These are phyloP conservation scores for Plasmodium yoelii DNA, from an alignment of 169 alveolate species.

Conservation along the genomic window DNA sequence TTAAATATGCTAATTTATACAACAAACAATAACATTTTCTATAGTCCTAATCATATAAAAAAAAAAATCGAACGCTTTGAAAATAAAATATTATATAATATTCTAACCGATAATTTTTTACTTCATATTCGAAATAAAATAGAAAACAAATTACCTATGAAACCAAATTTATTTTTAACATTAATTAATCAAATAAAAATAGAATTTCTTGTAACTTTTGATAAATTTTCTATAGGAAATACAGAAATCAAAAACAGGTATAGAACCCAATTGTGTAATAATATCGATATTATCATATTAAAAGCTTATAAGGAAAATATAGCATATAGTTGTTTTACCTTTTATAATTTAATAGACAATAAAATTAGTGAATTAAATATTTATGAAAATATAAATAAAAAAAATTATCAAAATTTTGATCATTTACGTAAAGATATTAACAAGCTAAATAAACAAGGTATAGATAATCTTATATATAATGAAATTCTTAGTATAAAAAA, in stretches of 20 bases:
- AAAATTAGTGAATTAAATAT: constrained; percentile 26
- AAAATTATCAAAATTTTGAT: constrained; percentile 26
- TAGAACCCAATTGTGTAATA: constrained; percentile 17
- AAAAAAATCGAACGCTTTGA: constrained; percentile 47
- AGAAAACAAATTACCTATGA: constrained; percentile 65
- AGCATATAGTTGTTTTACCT: constrained; percentile 52
- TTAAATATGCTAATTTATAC: constrained; percentile 33
- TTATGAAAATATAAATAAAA: constrained; percentile 19
- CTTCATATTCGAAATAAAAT: constrained; percentile 45
- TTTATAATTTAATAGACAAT: constrained; percentile 36
- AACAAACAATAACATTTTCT: constrained; percentile 26
- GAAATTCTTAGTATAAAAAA: constrained; percentile 52
- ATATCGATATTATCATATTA: constrained; percentile 45
- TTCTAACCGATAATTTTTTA: constrained; percentile 42
- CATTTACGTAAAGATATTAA: constrained; percentile 7
- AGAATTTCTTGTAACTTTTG: constrained; percentile 32
- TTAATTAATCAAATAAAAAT: constrained; percentile 46
- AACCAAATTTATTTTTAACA: constrained; percentile 46
- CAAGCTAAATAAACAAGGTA: constrained; percentile 3
- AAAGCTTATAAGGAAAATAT: constrained; percentile 69
- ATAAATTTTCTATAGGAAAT: constrained; percentile 41
- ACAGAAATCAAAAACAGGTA: constrained; percentile 18
- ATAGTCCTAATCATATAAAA: constrained; percentile 36
- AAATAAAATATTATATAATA: constrained; percentile 28
- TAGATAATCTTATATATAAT: constrained; percentile 64